Conservation (phyloP, 2,329 filamentous ascomycete species). For the Bipolaris sorokiniana region DNA sequence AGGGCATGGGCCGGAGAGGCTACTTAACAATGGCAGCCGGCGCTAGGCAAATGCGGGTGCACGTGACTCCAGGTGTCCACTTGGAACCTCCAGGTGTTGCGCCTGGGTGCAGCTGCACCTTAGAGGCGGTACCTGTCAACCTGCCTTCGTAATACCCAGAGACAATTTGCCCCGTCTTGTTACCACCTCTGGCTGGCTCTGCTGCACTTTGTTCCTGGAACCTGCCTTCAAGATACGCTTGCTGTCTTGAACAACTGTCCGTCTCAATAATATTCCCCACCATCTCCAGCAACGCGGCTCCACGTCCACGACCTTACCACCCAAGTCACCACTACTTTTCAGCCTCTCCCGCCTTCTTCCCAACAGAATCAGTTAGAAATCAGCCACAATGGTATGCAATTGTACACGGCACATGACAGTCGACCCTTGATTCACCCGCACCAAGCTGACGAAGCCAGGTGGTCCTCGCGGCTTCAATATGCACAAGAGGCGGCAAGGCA, state of each 20-base stretch:
- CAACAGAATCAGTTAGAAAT: constrained; percentile 15
- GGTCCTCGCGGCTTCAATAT: constrained; percentile 98
- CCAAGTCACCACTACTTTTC: background rate
- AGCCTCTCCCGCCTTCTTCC: background rate
- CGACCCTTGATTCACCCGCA: constrained; percentile 12
- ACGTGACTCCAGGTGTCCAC: constrained; percentile 35
- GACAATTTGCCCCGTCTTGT: constrained; percentile 2
- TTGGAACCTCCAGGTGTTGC: constrained; percentile 33
- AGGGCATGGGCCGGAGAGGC: constrained; percentile 11
- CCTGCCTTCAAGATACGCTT: background rate
- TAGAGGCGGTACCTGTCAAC: constrained; percentile 12
- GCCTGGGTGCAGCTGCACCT: constrained; percentile 19
- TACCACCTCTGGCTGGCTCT: background rate
- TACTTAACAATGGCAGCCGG: constrained; percentile 15
- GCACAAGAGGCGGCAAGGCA: constrained; percentile 96
- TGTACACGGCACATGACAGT: background rate
- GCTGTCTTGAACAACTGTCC: constrained; percentile 19
- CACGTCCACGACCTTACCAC: constrained; percentile 6
- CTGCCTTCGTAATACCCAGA: background rate
- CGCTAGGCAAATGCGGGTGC: constrained; percentile 23
- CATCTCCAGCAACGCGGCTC: constrained; percentile 18
- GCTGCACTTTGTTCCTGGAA: background rate
- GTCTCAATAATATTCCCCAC: constrained; percentile 28
- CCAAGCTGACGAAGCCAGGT: constrained; percentile 65
- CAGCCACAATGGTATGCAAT: constrained; percentile 38